A percentile compares a stretch with the other conserved stretches of the same genome.
These are phyloP conservation scores for Cladosporium halotolerans DNA, from an alignment of 2,329 filamentous ascomycete species.

Conservation along the genomic window DNA sequence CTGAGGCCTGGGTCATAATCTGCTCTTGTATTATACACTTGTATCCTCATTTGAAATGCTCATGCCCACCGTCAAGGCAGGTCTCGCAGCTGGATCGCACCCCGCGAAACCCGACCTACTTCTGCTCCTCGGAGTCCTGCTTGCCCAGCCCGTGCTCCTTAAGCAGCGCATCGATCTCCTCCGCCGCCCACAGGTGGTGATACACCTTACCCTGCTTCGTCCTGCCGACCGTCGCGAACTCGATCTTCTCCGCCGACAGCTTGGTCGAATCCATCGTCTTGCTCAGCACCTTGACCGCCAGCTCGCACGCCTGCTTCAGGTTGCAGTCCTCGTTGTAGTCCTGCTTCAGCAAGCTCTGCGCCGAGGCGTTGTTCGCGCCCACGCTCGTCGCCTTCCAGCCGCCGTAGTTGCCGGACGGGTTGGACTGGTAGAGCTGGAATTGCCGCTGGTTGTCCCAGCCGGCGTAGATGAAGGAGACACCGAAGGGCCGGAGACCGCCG, in stretches of 20 bases:
- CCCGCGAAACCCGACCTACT: background rate
- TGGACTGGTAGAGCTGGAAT: constrained; percentile 99
- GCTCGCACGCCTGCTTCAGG: constrained; percentile 89
- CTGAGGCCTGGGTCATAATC: background rate
- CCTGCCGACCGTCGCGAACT: constrained; percentile 96
- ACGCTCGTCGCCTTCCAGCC: constrained; percentile 99
- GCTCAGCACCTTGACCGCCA: constrained; percentile 97
- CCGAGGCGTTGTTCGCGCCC: constrained; percentile 95
- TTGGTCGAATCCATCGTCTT: constrained; percentile 99
- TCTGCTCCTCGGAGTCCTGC: constrained; percentile 46
- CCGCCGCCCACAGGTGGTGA: constrained; percentile 92
- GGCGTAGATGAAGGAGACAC: constrained; percentile 98
- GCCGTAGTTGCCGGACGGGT: constrained; percentile 96
- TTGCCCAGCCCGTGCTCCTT: constrained; percentile 96
- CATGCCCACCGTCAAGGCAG: constrained; percentile 4
- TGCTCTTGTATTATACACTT: constrained; percentile 11
- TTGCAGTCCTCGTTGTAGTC: constrained; percentile 99
- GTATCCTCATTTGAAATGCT: constrained; percentile 2
- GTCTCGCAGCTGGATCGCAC: background rate
- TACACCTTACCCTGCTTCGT: constrained; percentile 95
- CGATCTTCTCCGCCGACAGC: constrained; percentile 98
- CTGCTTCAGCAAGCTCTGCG: constrained; percentile 94
- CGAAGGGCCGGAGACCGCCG: constrained; percentile 94
- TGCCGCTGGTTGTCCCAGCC: constrained; percentile 93
- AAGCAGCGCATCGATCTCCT: constrained; percentile 89